A percentile compares a stretch with the other conserved stretches of the same genome.
Evolutionary conservation across 2,329 filamentous ascomycete species (phyloP).

Genomic region (Ascochyta koolunga): DNA sequence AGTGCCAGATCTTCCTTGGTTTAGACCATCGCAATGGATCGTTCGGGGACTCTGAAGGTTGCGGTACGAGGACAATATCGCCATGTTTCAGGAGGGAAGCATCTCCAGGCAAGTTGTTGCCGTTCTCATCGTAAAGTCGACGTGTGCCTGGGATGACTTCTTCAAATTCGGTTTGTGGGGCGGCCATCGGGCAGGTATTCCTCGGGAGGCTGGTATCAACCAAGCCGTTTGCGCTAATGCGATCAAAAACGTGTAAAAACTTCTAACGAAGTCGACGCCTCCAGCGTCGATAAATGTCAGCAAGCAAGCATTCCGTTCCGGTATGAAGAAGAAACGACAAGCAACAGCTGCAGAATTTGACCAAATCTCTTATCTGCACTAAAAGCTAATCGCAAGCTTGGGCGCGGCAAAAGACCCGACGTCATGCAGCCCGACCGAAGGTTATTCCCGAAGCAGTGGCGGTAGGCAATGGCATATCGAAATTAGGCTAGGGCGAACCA

Average conservation of each 20-base stretch:
- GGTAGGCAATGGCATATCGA: not conserved
- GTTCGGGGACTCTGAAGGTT: slow-evolving; percentile 55
- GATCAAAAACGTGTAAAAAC: slow-evolving; percentile 11
- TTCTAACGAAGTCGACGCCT: slow-evolving; percentile 23
- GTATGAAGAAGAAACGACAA: slow-evolving; percentile 4
- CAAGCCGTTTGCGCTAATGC: slow-evolving; percentile 14
- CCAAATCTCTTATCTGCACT: slow-evolving; percentile 20
- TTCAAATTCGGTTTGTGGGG: slow-evolving; percentile 17
- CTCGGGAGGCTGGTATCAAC: slow-evolving; percentile 1
- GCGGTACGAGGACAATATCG: slow-evolving; percentile 57
- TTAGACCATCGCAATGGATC: slow-evolving; percentile 60
- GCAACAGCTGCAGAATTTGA: slow-evolving; percentile 6
- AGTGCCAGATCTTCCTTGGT: slow-evolving; percentile 49
- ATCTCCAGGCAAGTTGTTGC: slow-evolving; percentile 40
- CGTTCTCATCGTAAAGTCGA: slow-evolving; percentile 25
- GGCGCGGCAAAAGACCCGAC: slow-evolving; percentile 7
- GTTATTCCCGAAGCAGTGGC: not conserved
- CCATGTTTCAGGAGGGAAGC: slow-evolving; percentile 31
- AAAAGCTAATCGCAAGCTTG: slow-evolving; percentile 9
- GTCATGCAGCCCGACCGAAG: slow-evolving; percentile 5
- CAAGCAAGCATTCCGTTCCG: slow-evolving; percentile 26
- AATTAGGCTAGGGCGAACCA: not conserved
- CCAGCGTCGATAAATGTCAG: slow-evolving; percentile 27
- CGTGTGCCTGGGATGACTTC: slow-evolving; percentile 27
- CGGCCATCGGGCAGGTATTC: slow-evolving; percentile 9